Evolutionary conservation across 2,329 filamentous ascomycete species (phyloP).

Genomic region (Didymella exigua): DNA sequence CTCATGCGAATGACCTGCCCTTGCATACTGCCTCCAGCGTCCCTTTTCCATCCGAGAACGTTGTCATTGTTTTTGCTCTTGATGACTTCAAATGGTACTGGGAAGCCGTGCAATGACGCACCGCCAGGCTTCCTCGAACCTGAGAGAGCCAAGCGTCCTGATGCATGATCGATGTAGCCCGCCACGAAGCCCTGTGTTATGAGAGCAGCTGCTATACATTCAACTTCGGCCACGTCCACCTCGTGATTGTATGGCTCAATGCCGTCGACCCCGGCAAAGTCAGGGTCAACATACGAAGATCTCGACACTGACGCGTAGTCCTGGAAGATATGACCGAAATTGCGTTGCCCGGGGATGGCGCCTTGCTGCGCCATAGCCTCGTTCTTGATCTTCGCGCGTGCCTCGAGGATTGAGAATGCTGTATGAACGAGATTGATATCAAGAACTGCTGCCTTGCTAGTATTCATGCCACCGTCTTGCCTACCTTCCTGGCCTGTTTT

Average conservation of each 20-base stretch:
- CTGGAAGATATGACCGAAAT: conserved; percentile 55
- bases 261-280: conserved; percentile 50
- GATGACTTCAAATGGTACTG: conserved; percentile 72
- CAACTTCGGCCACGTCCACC: conserved; percentile 69
- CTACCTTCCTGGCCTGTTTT: conserved; percentile 73
- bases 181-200: conserved; percentile 80
- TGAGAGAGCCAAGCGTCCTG: conserved; percentile 79
- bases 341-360: conserved; percentile 45
- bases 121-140: conserved; percentile 65
- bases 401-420: conserved; percentile 69
- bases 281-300: conserved; percentile 51
- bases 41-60: conserved; percentile 76
- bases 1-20: conserved; percentile 64
- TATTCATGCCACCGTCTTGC: conserved; percentile 59
- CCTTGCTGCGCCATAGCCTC: conserved; percentile 37
- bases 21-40: conserved; percentile 29
- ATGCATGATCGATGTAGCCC: conserved; percentile 81
- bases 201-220: conserved; percentile 76
- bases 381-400: conserved; percentile 47
- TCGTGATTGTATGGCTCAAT: conserved; percentile 39
- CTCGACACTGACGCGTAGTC: conserved; percentile 53
- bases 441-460: conserved; percentile 70
- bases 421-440: conserved; percentile 71
- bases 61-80: conserved; percentile 64
- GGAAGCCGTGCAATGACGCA: conserved; percentile 74